A percentile compares a stretch with the other conserved stretches of the same genome.
Evolutionary conservation across 1,284 basidiomycete genomes (phyloP).

Genomic region (Sanghuangporus baumii): DNA sequence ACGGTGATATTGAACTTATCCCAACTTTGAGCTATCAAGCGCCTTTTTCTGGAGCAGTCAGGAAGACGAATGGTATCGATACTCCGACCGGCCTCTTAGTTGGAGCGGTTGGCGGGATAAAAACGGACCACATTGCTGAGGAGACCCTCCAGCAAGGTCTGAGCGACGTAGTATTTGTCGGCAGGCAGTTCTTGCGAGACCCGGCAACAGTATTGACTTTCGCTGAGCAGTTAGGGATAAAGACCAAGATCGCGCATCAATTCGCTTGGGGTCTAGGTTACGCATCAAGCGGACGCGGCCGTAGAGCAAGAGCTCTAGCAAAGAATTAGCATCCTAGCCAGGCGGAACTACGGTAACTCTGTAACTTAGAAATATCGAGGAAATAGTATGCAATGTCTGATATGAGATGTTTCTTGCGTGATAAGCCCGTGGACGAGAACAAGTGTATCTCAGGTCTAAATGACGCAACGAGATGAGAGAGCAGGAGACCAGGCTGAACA

Average conservation of each 20-base stretch:
- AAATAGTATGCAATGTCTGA: no score
- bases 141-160: conserved; percentile 33
- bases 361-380: no score
- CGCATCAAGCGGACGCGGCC: conserved; percentile 26
- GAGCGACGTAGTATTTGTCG: conserved; percentile 41
- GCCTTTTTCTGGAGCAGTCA: conserved; percentile 39
- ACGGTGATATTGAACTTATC: background rate
- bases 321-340: background rate
- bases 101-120: conserved; percentile 46
- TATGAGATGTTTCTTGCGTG: no score
- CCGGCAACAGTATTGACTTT: conserved; percentile 39
- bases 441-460: no score
- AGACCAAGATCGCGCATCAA: conserved; percentile 19
- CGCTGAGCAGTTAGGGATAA: conserved; percentile 25
- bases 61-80: conserved; percentile 26
- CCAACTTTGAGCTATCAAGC: conserved; percentile 19
- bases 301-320: background rate
- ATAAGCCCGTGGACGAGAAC: no score
- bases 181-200: conserved; percentile 52
- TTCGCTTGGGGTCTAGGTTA: conserved; percentile 29
- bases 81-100: conserved; percentile 31
- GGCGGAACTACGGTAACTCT: no score
- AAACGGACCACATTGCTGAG: conserved; percentile 38
- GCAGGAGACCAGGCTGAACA: background rate
- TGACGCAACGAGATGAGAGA: no score